A percentile compares a stretch with the other conserved stretches of the same genome.
phyloP scores from a whole-genome alignment of 768 basidiomycete species.

The Brasilioporus rufonigricans region DNA sequence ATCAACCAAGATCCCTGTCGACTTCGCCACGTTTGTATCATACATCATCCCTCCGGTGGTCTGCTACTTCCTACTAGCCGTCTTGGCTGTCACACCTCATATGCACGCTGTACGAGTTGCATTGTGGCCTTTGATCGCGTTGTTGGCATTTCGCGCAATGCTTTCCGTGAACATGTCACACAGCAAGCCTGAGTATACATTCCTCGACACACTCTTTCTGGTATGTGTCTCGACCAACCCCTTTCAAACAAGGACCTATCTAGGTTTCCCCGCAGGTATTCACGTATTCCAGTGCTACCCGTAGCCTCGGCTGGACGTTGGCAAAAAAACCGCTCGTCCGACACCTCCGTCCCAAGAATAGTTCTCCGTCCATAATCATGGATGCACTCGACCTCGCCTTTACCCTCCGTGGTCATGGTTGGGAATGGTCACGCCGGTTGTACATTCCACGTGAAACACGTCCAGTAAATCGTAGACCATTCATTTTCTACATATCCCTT shows the following conservation, averaged over 20 bases:
- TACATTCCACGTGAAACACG: constrained; percentile 2
- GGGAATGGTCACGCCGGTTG: neutral
- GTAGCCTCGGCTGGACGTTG: neutral
- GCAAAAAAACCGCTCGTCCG: neutral
- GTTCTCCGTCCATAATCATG: constrained; percentile 1
- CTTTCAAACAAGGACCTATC: neutral
- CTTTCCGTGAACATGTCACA: neutral
- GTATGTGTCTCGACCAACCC: neutral
- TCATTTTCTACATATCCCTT: neutral
- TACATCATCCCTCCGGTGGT: neutral
- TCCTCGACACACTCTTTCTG: neutral
- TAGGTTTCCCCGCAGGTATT: neutral
- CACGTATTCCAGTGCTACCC: neutral
- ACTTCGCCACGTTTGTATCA: neutral
- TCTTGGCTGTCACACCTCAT: neutral
- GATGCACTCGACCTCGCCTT: neutral
- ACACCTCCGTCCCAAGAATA: neutral
- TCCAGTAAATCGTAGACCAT: neutral
- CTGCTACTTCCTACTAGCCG: neutral
- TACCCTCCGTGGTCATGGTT: neutral
- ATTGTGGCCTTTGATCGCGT: neutral
- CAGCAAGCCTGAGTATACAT: neutral
- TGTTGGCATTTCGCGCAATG: neutral
- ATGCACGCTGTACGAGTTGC: neutral
- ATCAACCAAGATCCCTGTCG: neutral